Conservation (phyloP, 805 yeast genomes). For the Candida vartiovaarae region DNA sequence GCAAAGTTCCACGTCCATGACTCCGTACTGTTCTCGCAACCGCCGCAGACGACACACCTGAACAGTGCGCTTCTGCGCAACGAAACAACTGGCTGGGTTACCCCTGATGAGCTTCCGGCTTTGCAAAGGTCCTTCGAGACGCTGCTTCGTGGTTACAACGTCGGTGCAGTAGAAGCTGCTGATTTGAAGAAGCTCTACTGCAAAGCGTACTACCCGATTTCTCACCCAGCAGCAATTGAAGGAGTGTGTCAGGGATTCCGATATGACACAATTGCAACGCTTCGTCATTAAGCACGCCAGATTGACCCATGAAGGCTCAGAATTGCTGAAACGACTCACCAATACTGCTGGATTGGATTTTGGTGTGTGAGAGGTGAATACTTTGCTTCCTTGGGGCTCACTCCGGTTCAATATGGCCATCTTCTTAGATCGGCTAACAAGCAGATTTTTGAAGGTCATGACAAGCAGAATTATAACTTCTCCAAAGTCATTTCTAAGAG, state of each 20-base stretch:
- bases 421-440: slow-evolving; percentile 7
- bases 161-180: not conserved
- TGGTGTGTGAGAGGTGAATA: slow-evolving; percentile 19
- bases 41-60: slow-evolving; percentile 15
- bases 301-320: slow-evolving; percentile 3
- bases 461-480: slow-evolving; percentile 6
- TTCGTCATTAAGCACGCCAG: slow-evolving; percentile 5
- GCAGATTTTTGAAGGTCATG: slow-evolving; percentile 10
- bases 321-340: slow-evolving; percentile 5
- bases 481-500: slow-evolving; percentile 8
- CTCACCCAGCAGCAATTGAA: slow-evolving; percentile 9
- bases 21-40: slow-evolving; percentile 8
- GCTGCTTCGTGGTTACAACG: not conserved
- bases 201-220: slow-evolving; percentile 17
- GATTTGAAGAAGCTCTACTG: slow-evolving; percentile 10
- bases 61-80: slow-evolving; percentile 14
- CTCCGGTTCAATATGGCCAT: slow-evolving; percentile 5
- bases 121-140: slow-evolving; percentile 14
- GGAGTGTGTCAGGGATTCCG: slow-evolving; percentile 7
- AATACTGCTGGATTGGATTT: slow-evolving; percentile 8
- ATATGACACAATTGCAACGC: not conserved
- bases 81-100: slow-evolving; percentile 6
- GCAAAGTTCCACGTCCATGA: slow-evolving; percentile 20
- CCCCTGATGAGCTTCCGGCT: slow-evolving; percentile 1
- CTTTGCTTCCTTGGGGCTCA: slow-evolving; percentile 14